Evolutionary conservation across 2,329 filamentous ascomycete species (phyloP), one percentile per base, ranked within the genome.

Genomic region (Aspergillus felis): DNA sequence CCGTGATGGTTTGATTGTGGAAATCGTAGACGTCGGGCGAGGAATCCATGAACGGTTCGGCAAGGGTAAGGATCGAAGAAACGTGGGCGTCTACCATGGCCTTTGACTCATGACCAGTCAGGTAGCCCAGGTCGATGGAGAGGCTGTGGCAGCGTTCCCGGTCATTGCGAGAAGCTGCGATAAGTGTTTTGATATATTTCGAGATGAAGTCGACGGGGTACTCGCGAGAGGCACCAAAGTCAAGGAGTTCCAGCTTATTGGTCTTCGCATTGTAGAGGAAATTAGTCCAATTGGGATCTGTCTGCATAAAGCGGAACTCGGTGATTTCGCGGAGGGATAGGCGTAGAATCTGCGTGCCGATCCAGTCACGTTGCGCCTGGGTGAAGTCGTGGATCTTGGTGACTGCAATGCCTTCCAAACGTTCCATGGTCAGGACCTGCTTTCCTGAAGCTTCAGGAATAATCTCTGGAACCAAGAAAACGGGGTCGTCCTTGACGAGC

Each of bases 281-380:
- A 76, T 99, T 99, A 35, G 93, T 97, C 94, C 94, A 99, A 80
- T 99, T 99, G 44, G 94, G 94, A 71, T 99, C 94, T 4, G 94
- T 99, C 78, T 99, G 94, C 94, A 99, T 99, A 79, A 96, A 97
- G 59, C 83, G 87, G 84, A 97, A 97, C 75, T 96, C 91, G 62
- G 88, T 88, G 66, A 97, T 93, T 77, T 97, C 94, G 57, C 92
- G 88, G 42, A 97, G 83, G 71, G 92, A 97, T 10, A 99, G 86
- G 3, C 92, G 89, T 53, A 97, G 83, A 63, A 97, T 90, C 68
- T 97, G 90, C 0, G 91, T 94, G 54, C 94, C 94, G 68, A 99
- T 96, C 91, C 92, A 97, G 78, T 99, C 92, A 59, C 88, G 87
- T 74, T 97, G 91, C 52, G 85, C 81, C 71, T 97, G 93, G 0